Evolutionary conservation across 176 grass and related monocot species (phyloP), one percentile per base, ranked within the genome.

Genomic region (Cenchrus purpureus): DNA sequence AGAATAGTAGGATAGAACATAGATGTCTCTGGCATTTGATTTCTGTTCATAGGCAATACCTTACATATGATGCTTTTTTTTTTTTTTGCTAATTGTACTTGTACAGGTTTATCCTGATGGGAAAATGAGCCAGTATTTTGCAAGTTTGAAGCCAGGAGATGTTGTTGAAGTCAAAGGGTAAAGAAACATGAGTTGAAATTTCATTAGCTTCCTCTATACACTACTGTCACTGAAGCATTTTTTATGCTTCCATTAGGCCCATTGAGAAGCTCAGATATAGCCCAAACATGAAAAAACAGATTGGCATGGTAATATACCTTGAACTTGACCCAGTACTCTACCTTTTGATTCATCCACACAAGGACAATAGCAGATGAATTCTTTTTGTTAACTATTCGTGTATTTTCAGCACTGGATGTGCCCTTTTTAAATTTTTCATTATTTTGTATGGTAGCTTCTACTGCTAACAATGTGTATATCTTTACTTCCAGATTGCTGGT

Each of bases 251-350:
- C 83, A 59, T 11, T 82, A 98, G 93, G 87, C 97, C 97, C 60
- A 94, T 98, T 76, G 97, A 98, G 78, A 98, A 98, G 86, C 89
- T 98, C 83, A 94, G 86, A 91, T 98, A 98, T 89, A 98, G 81
- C 78, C 93, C 93, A 63, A 98, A 98, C 87, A 95, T 95, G 97
- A 98, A 98, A 89, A 98, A 77, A 83, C 82, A 98, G 68, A 98
- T 98, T 85, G 97, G 97, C 76, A 98, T 98, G 97, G 97, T 98
- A 94, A 79, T 79, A 52, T 32, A 84, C 29, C 12, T 12, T 87
- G 19, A 83, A 76, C 40, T 22, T 70, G 22, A 73, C 42, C 28
- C 29, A 19, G 76, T 12, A 12, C 6, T 79, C 5, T 67, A 29
- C 16, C 2, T 44, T 74, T 46, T 81, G 48, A 77, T 71, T 69